Evolutionary conservation across 2,329 filamentous ascomycete species (phyloP), one percentile per base, ranked within the genome.

Genomic region (Achaetomium macrosporum): DNA sequence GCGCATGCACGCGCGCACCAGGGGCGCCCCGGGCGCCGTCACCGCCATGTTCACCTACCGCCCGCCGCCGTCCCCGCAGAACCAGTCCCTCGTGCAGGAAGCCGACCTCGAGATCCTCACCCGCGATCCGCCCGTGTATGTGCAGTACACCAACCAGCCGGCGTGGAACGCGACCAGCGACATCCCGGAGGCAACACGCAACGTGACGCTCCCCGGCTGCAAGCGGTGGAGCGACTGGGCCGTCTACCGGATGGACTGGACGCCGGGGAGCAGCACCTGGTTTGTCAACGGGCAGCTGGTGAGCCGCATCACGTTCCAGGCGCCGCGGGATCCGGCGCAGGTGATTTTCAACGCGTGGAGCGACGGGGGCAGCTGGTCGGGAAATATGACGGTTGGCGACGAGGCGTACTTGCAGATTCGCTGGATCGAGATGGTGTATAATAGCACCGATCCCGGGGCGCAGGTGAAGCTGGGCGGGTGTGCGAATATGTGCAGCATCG

Each of bases 131-230:
- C 53, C 54, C 6, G 61, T 58, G 31, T 64, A 62, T 47, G 68
- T 73, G 20, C 68, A 71, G 55, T 79, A 78, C 63, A 79, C 76
- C 1, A 80, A 79, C 61, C 77, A 80, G 62, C 76, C 76, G 2
- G 62, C 71, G 1, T 72, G 71, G 52, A 71, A 72, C 61, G 65
- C 64, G 11, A 60, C 67, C 11, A 69, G 69, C 46, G 70, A 76
- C 53, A 68, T 75, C 41, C 64, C 70, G 0, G 62, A 66, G 12
- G 72, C 75, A 0, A 75, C 72, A 1, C 61, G 69, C 19, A 71
- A 69, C 47, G 65, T 69, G 15, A 67, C 65, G 5, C 57, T 71
- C 11, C 68, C 75, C 9, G 62, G 65, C 2, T 62, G 64, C 5
- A 46, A 62, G 2, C 61, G 61, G 11, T 78, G 75, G 74, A 70